Conservation (phyloP, 106 monocot genomes). For the Dendrobium chrysotoxum region DNA sequence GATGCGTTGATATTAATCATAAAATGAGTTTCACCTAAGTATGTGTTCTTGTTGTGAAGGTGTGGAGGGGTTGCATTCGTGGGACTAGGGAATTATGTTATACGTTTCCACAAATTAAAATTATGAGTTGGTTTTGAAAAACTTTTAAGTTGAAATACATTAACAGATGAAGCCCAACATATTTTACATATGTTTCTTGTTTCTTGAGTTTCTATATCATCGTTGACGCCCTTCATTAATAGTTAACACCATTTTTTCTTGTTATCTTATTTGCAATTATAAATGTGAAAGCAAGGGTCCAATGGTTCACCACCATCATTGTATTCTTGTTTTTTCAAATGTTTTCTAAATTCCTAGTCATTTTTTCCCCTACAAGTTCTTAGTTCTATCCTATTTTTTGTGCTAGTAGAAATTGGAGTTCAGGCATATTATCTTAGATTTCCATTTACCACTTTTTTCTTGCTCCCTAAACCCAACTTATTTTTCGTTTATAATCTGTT, state of each 20-base stretch:
- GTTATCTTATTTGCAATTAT: background rate
- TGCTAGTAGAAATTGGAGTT: background rate
- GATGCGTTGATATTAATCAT: conserved; percentile 1
- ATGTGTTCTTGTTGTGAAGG: background rate
- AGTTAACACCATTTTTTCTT: background rate
- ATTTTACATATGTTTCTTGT: background rate
- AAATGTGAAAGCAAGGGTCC: background rate
- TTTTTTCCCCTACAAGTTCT: background rate
- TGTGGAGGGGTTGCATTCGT: background rate
- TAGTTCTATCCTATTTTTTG: background rate
- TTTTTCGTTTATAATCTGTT: background rate
- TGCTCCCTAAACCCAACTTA: background rate
- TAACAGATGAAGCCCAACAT: background rate
- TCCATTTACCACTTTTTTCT: background rate
- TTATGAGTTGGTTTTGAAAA: background rate
- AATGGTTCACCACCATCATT: background rate
- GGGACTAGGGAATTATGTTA: background rate
- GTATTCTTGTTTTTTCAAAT: background rate
- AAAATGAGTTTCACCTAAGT: background rate
- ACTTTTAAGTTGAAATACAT: background rate
- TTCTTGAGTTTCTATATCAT: background rate
- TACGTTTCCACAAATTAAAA: background rate
- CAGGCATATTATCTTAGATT: background rate
- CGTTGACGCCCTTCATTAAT: background rate
- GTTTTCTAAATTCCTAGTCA: background rate